phyloP scores from a whole-genome alignment of 306 rosid species.

The Leucaena leucocephala region DNA sequence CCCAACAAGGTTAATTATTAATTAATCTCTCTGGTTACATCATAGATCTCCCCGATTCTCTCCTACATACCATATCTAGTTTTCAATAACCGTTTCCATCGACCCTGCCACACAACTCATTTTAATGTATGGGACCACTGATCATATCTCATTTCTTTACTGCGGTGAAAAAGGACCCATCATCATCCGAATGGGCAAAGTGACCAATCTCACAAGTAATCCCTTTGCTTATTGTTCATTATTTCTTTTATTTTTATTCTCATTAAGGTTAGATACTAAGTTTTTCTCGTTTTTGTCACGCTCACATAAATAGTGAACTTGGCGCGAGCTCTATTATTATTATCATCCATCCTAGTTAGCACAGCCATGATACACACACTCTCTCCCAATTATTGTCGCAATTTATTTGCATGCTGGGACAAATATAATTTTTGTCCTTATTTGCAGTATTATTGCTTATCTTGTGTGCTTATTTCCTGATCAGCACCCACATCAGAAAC shows the following conservation, averaged over 20 bases:
- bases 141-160: constrained; percentile 34
- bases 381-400: constrained; percentile 44
- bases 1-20: not conserved
- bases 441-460: constrained; percentile 49
- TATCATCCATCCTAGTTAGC: not conserved
- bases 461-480: constrained; percentile 27
- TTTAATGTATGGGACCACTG: constrained; percentile 34
- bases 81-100: constrained; percentile 41
- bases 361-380: not conserved
- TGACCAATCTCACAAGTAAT: constrained; percentile 56
- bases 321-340: constrained; percentile 42
- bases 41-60: constrained; percentile 14
- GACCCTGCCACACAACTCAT: constrained; percentile 36
- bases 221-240: constrained; percentile 27
- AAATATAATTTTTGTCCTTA: constrained; percentile 59
- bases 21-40: not conserved
- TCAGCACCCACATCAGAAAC: constrained; percentile 33
- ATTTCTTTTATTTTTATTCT: constrained; percentile 18
- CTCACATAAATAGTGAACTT: constrained; percentile 9
- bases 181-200: constrained; percentile 35
- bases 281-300: constrained; percentile 32
- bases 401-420: constrained; percentile 52
- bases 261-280: constrained; percentile 29
- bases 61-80: constrained; percentile 33
- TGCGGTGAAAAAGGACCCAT: constrained; percentile 45